Evolutionary conservation across 108 stramenopile genomes (phyloP), one percentile per base, ranked within the genome.

Genomic region (Cyclostephanos invisitatus): DNA sequence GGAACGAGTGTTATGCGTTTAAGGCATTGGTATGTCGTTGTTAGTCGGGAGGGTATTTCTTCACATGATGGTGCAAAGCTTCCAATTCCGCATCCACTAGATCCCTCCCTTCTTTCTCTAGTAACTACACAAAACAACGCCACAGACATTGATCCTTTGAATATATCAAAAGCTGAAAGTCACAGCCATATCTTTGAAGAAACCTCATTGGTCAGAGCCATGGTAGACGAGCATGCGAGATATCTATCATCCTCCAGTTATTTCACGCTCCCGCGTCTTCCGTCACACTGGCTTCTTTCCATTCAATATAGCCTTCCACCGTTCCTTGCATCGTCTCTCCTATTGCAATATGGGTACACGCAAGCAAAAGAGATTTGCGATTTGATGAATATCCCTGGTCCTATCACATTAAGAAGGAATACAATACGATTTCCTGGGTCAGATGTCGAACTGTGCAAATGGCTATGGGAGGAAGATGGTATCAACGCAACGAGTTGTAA

Each of bases 1-100:
- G 81, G 81, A 53, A 82, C 81, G 47, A 74, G 77, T 57, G 77
- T 78, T 29, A 82, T 82, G 81, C 22, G 81, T 42, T 51, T 82
- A 48, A 53, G 81, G 38, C 77, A 82, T 47, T 82, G 73, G 67
- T 73, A 74, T 35, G 54, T 68, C 55, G 63, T 60, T 0, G 62
- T 40, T 3, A 46, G 58, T 3, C 24, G 5, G 62, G 27, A 20
- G 48, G 32, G 54, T 14, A 28, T 47, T 17, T 49, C 25, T 5
- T 4, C 54, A n/a, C 9, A 48, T 10, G 32, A 58, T 22, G 48
- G 22, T 22, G 38, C 59, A 11, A 59, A 56, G 35, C 20, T 61
- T 51, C 78, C 72, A 2, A 58, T 80, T 44, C 78, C 78, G 21
- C 60, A 73, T 46, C 78, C 78, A 28, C 64, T 80, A 15, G 55